Percentiles rank a stretch among this genome's conserved stretches.
These are phyloP conservation scores for Mercurialis annua DNA, from an alignment of 345 rosid species.

Conservation along the genomic window DNA sequence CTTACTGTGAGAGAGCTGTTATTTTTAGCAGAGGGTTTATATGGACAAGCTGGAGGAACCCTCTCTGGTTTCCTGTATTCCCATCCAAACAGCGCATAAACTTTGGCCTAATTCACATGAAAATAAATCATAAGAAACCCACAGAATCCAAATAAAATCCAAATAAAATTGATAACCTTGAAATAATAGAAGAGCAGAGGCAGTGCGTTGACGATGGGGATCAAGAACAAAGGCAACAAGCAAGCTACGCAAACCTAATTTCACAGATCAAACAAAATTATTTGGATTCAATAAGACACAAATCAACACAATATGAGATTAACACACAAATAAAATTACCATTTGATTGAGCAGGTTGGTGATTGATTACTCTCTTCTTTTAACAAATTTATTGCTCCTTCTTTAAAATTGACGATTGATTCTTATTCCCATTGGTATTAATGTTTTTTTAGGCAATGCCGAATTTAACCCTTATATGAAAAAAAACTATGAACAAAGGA, in stretches of 20 bases:
- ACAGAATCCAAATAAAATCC: background rate
- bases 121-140: background rate
- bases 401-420: no score
- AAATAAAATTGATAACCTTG: constrained; percentile 41
- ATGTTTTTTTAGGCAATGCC: no score
- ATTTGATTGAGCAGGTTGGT: no score
- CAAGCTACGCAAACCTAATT: constrained; percentile 81
- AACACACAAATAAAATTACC: background rate
- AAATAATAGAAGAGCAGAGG: constrained; percentile 63
- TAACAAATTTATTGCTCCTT: no score
- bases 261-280: background rate
- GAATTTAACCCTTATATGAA: no score
- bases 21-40: constrained; percentile 48
- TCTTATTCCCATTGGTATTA: no score
- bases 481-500: no score
- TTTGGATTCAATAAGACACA: background rate
- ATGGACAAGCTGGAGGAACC: constrained; percentile 83
- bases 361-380: no score
- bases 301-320: background rate
- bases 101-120: constrained; percentile 48
- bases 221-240: constrained; percentile 81
- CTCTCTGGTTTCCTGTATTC: constrained; percentile 89
- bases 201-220: constrained; percentile 79
- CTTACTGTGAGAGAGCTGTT: constrained; percentile 48
- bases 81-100: constrained; percentile 79